A percentile compares a stretch with the other conserved stretches of the same genome.
Conservation (phyloP, 2,329 filamentous ascomycete species). For the Penicillium sp. region DNA sequence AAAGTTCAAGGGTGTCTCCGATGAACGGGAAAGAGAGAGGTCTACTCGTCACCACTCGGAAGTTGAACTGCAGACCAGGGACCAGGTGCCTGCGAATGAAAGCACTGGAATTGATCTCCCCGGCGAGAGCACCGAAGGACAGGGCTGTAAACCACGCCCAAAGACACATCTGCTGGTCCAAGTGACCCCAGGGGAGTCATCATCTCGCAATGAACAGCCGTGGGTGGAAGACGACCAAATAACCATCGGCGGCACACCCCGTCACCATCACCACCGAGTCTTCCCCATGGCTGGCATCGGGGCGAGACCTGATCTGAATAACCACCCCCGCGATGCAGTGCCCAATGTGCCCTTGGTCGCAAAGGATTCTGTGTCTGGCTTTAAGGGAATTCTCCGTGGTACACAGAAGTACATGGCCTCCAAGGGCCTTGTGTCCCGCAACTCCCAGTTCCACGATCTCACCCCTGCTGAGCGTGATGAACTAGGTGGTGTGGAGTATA, state of each 20-base stretch:
- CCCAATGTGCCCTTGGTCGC: constrained; percentile 18
- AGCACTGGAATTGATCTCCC: not conserved
- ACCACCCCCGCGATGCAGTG: constrained; percentile 30
- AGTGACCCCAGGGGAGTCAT: not conserved
- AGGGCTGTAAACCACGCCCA: not conserved
- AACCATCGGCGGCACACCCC: constrained; percentile 21
- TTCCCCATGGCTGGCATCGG: constrained; percentile 37
- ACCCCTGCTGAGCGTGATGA: constrained; percentile 41
- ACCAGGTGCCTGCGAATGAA: not conserved
- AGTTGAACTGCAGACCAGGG: constrained; percentile 5
- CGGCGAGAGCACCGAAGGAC: not conserved
- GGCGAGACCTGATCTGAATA: constrained; percentile 32
- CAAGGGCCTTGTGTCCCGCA: constrained; percentile 40
- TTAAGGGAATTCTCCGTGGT: constrained; percentile 24
- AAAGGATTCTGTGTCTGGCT: constrained; percentile 16
- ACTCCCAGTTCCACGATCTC: constrained; percentile 50
- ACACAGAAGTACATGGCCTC: constrained; percentile 32
- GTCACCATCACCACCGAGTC: constrained; percentile 25
- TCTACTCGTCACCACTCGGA: constrained; percentile 10
- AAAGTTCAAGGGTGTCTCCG: constrained; percentile 55
- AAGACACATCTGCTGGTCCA: constrained; percentile 5
- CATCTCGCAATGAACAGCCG: constrained; percentile 8
- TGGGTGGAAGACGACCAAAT: constrained; percentile 33
- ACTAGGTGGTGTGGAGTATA: constrained; percentile 45
- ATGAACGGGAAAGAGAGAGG: constrained; percentile 23